These are phyloP conservation scores for Fusarium bulbicola DNA, from an alignment of 2,329 filamentous ascomycete species.

Conservation along the genomic window DNA sequence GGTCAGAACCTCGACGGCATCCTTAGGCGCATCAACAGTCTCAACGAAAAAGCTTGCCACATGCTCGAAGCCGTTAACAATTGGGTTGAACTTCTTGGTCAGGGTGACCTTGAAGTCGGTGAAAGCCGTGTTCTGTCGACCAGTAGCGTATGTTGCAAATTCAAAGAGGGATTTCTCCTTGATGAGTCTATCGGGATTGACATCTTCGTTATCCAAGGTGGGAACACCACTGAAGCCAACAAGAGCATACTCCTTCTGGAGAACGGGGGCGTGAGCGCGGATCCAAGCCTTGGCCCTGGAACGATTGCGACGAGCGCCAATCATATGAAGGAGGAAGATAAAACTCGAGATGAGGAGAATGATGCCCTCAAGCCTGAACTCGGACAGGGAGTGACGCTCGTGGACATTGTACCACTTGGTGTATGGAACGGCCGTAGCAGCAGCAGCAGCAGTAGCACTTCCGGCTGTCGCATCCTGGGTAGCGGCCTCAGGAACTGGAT, in stretches of 20 bases:
- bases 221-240: constrained; percentile 79
- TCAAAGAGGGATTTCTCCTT: constrained; percentile 91
- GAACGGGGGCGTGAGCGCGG: constrained; percentile 73
- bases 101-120: constrained; percentile 85
- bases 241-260: constrained; percentile 84
- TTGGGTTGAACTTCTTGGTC: constrained; percentile 87
- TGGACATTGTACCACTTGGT: constrained; percentile 98
- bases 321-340: constrained; percentile 80
- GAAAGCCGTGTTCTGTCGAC: constrained; percentile 92
- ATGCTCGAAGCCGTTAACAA: constrained; percentile 68
- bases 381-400: constrained; percentile 83
- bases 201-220: constrained; percentile 53
- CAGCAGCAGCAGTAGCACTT: constrained; percentile 54
- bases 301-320: constrained; percentile 83
- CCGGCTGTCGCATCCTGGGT: constrained; percentile 58
- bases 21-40: constrained; percentile 71
- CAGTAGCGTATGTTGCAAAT: constrained; percentile 87
- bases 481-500: constrained; percentile 65
- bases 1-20: constrained; percentile 78
- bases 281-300: constrained; percentile 84
- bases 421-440: constrained; percentile 68
- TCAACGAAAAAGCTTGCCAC: constrained; percentile 82
- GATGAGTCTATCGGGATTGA: constrained; percentile 61
- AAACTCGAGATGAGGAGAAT: constrained; percentile 80
- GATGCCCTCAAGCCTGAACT: constrained; percentile 89